Base-by-base conservation (phyloP, 768 basidiomycete genomes). In the Cantharellus cinnabarinus region DNA sequence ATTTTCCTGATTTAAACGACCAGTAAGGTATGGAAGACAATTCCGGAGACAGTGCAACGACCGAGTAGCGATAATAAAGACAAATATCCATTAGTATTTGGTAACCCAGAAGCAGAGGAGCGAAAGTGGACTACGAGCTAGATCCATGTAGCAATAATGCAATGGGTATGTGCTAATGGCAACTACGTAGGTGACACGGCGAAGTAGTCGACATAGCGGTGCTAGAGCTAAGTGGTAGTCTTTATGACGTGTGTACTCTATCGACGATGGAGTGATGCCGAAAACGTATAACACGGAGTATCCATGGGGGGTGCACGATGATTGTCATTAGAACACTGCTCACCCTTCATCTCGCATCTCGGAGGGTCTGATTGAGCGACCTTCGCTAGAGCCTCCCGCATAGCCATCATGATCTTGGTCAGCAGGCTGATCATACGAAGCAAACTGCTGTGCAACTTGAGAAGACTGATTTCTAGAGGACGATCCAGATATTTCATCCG, bases 301-400 rank as follows among this genome's bases (percentile, higher is more conserved):
- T 50, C 10, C 48, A 38, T 20, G 38, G n/a, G 44, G 35, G 57
- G 15, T 53, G 58, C 59, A 52, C 41, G 39, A 52, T 7, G 35
- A 57, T n/a, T 39, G 44, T 38, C 56, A n/a, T 20, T n/a, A 20
- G 51, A 59, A 58, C 38, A 3, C 39, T 41, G 78, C 90, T 89
- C 79, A 97, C 93, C 91, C 91, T 85, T 94, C 91, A 65, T 95
- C 93, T 70, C 90, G 89, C 88, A 89, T 90, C 70, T 95, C 90
- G 5, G 83, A 83, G 15, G 86, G 86, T 41, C 87, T 77, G 14
- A 90, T 72, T 41, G 61, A 63, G 59, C 56, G 52, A 58, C 65
- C 61, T 63, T 61, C 60, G 62, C 67, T 44, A 48, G 64, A 41
- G 50, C 57, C 78, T 81, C 51, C 86, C 77, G 67, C 84, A 80